These are phyloP conservation scores for Triticum dicoccoides DNA, from an alignment of 176 grass and related monocot species.

Conservation along the genomic window DNA sequence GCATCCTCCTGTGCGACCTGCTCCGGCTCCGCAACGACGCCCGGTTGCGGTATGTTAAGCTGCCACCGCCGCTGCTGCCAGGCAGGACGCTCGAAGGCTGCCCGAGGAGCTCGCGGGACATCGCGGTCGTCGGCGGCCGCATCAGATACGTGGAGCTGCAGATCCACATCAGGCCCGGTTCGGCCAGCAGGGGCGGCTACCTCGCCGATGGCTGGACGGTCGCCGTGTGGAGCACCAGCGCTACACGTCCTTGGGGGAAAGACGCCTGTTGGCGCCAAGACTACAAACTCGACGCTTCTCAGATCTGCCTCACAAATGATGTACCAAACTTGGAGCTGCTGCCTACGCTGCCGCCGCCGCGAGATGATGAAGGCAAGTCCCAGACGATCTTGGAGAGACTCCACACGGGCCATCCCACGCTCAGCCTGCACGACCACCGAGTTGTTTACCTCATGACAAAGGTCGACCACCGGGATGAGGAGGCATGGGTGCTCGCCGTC, in stretches of 20 bases:
- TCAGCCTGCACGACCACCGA: neutral
- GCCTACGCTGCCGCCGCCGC: neutral
- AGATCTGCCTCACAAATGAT: too few species aligned
- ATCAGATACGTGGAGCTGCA: neutral
- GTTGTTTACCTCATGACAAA: conserved; percentile 12
- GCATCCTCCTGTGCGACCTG: neutral
- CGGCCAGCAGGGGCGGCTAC: neutral
- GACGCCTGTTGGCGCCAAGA: neutral
- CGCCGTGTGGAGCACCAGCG: neutral
- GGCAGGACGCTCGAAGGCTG: neutral
- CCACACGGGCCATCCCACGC: neutral
- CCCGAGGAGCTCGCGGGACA: neutral
- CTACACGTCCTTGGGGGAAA: neutral
- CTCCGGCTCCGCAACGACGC: neutral
- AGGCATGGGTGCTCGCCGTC: neutral
- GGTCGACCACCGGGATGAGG: neutral
- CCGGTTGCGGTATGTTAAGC: neutral
- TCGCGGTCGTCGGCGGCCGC: neutral
- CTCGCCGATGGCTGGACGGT: neutral
- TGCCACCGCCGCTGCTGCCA: neutral
- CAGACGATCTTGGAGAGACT: neutral
- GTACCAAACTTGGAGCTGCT: neutral
- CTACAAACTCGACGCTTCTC: neutral
- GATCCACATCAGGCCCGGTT: neutral
- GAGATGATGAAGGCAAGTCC: neutral